Conservation (phyloP, 129 eudicot species). For the Saposhnikovia divaricata region DNA sequence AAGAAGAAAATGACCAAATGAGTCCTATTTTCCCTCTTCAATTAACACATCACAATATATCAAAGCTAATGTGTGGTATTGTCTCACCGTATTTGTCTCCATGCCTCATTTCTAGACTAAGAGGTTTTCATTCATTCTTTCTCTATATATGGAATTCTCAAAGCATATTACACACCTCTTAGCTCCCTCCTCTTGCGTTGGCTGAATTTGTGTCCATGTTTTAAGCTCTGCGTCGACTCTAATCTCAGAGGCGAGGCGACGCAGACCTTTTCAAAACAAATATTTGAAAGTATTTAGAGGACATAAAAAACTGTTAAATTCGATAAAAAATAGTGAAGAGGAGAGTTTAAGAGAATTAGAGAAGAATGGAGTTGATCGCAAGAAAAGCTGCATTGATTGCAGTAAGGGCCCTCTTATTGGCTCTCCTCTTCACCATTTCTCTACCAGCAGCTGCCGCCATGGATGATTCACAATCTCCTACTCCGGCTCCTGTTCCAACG, state of each 20-base stretch:
- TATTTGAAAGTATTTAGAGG: not conserved
- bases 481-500: conserved; percentile 32
- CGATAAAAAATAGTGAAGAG: not conserved
- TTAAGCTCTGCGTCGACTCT: conserved; percentile 1
- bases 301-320: not conserved
- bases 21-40: not conserved
- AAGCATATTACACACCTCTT: not conserved
- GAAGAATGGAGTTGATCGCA: conserved; percentile 19
- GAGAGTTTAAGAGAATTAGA: not conserved
- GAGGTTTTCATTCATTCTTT: not conserved
- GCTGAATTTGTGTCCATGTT: not conserved
- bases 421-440: conserved; percentile 23
- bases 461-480: conserved; percentile 18
- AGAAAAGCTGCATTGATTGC: not conserved
- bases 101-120: not conserved
- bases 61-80: not conserved
- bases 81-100: conserved; percentile 8
- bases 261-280: not conserved
- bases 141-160: not conserved
- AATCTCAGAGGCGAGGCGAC: not conserved
- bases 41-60: not conserved
- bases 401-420: conserved; percentile 4
- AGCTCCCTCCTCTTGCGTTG: conserved; percentile 4
- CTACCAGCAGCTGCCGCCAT: not conserved
- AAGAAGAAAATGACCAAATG: not conserved